These are phyloP conservation scores for Septoria linicola DNA, from an alignment of 2,329 filamentous ascomycete genomes.

Conservation along the genomic window DNA sequence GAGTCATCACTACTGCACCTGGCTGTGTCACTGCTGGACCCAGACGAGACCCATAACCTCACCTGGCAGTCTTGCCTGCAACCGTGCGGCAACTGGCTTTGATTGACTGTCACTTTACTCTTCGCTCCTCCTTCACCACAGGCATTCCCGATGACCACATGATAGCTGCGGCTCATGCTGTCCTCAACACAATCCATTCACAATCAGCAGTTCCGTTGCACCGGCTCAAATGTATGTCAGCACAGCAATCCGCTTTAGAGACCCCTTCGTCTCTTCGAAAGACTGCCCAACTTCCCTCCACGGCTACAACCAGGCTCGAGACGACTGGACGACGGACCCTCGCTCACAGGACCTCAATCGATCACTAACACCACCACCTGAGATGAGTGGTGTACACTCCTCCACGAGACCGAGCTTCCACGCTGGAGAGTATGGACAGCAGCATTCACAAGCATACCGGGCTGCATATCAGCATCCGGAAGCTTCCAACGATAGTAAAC, in stretches of 20 bases:
- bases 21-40: not conserved
- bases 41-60: not conserved
- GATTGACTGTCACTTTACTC: slow-evolving; percentile 6
- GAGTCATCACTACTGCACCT: too few relatives aligned
- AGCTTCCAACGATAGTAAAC: slow-evolving; percentile 13
- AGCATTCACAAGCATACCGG: slow-evolving; percentile 28
- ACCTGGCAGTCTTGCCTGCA: slow-evolving; percentile 6
- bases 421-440: slow-evolving; percentile 20
- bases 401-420: slow-evolving; percentile 27
- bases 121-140: slow-evolving; percentile 19
- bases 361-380: slow-evolving; percentile 39
- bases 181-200: slow-evolving; percentile 22
- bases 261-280: slow-evolving; percentile 37
- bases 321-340: slow-evolving; percentile 25
- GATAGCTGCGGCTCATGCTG: slow-evolving; percentile 19
- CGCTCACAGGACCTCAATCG: slow-evolving; percentile 24
- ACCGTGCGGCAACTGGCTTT: not conserved
- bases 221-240: slow-evolving; percentile 38
- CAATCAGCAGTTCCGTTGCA: slow-evolving; percentile 26
- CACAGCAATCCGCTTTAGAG: slow-evolving; percentile 36
- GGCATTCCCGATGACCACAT: slow-evolving; percentile 16
- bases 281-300: slow-evolving; percentile 22
- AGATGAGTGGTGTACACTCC: slow-evolving; percentile 36
- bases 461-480: slow-evolving; percentile 27
- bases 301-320: slow-evolving; percentile 19